Evolutionary conservation across 345 rosid genomes (phyloP), one percentile per base, ranked within the genome.

Genomic region (Eucalyptus rudis): DNA sequence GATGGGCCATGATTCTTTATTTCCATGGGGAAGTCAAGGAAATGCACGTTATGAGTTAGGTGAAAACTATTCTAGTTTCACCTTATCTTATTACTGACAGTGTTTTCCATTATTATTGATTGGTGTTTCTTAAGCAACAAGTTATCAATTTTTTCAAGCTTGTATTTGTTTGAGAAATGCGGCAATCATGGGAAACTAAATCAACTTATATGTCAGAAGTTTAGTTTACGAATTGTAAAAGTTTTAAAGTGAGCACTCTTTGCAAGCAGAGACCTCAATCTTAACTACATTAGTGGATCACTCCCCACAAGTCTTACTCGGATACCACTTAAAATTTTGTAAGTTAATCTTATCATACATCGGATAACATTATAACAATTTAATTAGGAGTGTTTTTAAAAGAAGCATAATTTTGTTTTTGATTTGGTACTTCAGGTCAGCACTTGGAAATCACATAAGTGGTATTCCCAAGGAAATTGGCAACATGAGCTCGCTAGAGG

Each of bases 391-490:
- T 47, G 2, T 66, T 29, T 59, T 59, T 11, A 59, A 59, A 59
- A 59, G 66, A 59, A 59, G 16, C 31, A 27, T 27, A 59, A 59
- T 59, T 59, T 59, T 59, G n/a, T 59, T 59, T 59, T 59, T 2
- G 66, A 59, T 59, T 59, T 59, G 66, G 31, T 59, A 59, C 68
- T 84, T 79, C 86, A 97, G 99, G 89, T 90, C 94, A 15, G 56
- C 95, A 54, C 15, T 88, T 8, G 99, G 95, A 88, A 97, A 96
- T 91, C 96, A 95, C 71, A 86, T 97, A 88, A 93, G 86, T 64
- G 99, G 98, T 66, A 89, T 97, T 90, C 98, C 99, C 51, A 58
- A 50, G 47, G 92, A 95, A 90, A 80, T 97, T 45, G 97, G 95
- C 90, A 91, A 86, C 64, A 93, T 95, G 62, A 51, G 90, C 86